These are phyloP conservation scores for Leccinum truebloodii DNA, from an alignment of 768 basidiomycete genomes.

Conservation along the genomic window DNA sequence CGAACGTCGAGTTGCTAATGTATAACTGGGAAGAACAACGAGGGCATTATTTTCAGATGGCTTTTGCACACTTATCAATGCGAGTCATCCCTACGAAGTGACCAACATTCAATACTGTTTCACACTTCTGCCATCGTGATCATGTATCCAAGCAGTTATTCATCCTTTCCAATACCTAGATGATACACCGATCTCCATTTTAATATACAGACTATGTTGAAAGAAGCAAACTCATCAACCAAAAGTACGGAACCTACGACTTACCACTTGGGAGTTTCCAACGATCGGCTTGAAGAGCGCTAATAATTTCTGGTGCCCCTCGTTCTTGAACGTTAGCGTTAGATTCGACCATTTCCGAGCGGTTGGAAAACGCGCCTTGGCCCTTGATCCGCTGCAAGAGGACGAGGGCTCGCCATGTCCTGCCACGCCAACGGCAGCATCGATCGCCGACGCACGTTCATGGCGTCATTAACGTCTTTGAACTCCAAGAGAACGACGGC, in stretches of 20 bases:
- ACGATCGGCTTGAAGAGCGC: no score
- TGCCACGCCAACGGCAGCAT: conserved; percentile 53
- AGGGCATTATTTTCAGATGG: conserved; percentile 58
- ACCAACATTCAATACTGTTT: not conserved
- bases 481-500: no score
- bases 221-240: not conserved
- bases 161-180: not conserved
- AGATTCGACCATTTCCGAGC: no score
- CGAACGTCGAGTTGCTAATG: conserved; percentile 54
- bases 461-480: no score
- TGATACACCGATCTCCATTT: not conserved
- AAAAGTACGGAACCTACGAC: no score
- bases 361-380: no score
- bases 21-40: conserved; percentile 43
- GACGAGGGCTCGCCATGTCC: conserved; percentile 58
- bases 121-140: not conserved
- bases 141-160: not conserved
- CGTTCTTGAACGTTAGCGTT: no score
- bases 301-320: no score
- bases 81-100: not conserved
- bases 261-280: no score
- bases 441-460: no score
- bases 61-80: conserved; percentile 20
- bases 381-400: no score
- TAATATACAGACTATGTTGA: not conserved